A percentile compares a stretch with the other conserved stretches of the same genome.
phyloP scores from a whole-genome alignment of 2,329 filamentous ascomycete species.

The Diaporthe nobilis region DNA sequence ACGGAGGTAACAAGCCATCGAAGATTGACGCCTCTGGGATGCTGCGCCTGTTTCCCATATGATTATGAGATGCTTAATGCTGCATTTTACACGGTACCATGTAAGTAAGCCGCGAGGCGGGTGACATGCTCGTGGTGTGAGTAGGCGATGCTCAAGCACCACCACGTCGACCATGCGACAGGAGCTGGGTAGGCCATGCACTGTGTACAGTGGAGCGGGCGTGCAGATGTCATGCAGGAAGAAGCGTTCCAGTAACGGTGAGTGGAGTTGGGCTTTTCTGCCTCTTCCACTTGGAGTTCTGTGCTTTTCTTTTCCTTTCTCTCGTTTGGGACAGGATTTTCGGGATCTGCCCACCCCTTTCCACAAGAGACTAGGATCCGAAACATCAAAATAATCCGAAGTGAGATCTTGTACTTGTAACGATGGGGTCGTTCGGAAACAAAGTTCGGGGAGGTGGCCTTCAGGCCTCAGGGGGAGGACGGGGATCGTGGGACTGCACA shows the following conservation, averaged over 20 bases:
- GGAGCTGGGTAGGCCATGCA: slow-evolving; percentile 5
- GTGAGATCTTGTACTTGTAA: slow-evolving; percentile 26
- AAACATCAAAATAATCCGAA: slow-evolving; percentile 27
- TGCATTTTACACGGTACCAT: background rate
- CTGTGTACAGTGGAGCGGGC: slow-evolving; percentile 33
- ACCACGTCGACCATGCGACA: slow-evolving; percentile 1
- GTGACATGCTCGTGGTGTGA: slow-evolving; percentile 23
- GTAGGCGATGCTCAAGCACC: slow-evolving; percentile 20
- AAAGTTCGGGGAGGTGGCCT: slow-evolving; percentile 27
- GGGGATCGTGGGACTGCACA: slow-evolving; percentile 39
- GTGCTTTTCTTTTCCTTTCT: slow-evolving; percentile 23
- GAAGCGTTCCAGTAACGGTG: slow-evolving; percentile 35
- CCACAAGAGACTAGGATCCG: slow-evolving; percentile 29
- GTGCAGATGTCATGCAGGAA: slow-evolving; percentile 40
- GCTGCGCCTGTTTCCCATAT: slow-evolving; percentile 34
- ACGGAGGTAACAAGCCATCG: slow-evolving; percentile 33
- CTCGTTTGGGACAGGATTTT: slow-evolving; percentile 28
- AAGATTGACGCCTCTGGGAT: slow-evolving; percentile 1
- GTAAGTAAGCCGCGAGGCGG: slow-evolving; percentile 20
- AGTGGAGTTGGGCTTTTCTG: slow-evolving; percentile 25
- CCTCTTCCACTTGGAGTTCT: slow-evolving; percentile 14
- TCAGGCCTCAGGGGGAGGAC: slow-evolving; percentile 25
- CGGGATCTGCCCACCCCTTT: slow-evolving; percentile 28
- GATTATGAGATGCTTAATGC: slow-evolving; percentile 12
- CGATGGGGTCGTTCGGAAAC: slow-evolving; percentile 34